Evolutionary conservation across 2,329 filamentous ascomycete genomes (phyloP), one percentile per base, ranked within the genome.

Genomic region (Ophiostoma sp.): DNA sequence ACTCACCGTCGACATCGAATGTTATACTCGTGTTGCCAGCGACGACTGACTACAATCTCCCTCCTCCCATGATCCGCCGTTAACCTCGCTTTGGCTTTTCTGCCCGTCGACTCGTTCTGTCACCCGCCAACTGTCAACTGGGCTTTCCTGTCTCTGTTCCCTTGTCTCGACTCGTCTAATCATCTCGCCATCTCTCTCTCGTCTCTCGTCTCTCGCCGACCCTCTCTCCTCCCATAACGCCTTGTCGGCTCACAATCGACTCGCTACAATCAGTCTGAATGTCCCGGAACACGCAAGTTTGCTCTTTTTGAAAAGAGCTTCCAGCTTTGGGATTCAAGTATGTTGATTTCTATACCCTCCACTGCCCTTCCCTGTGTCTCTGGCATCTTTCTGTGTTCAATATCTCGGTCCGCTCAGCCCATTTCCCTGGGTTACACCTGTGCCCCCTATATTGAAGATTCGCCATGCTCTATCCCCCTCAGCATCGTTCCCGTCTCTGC

Each of bases 221-320:
- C 7, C 36, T 14, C 6, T 12, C 58, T 60, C n/a, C 27, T 27
- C 27, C 27, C 27, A 27, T 27, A 55, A 36, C 49, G 5, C 16
- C 18, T 49, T 44, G 45, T 66, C 63, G 63, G 27, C 63, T 36
- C 63, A n/a, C 41, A n/a, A 12, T 60, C 44, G 60, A 40, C 41
- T 7, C 5, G 27, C 27, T 18, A 40, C 64, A 67, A 62, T 58
- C 63, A 45, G 66, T 68, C 69, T 70, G 69, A 52, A 70, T 70
- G 69, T 49, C 38, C 69, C 55, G 52, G 66, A 69, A 42, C 66
- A 64, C 64, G 45, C 66, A 67, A 66, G 64, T 55, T 42, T 58
- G 69, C 69, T 70, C 69, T 70, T 69, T 63, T 44, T 40, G 2
- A 12, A 66, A 64, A 70, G 69, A 69, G 69, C 69, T 67, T 67